These are phyloP conservation scores for Maudiozyma saulgeensis DNA, from an alignment of 805 yeast species.

Conservation along the genomic window DNA sequence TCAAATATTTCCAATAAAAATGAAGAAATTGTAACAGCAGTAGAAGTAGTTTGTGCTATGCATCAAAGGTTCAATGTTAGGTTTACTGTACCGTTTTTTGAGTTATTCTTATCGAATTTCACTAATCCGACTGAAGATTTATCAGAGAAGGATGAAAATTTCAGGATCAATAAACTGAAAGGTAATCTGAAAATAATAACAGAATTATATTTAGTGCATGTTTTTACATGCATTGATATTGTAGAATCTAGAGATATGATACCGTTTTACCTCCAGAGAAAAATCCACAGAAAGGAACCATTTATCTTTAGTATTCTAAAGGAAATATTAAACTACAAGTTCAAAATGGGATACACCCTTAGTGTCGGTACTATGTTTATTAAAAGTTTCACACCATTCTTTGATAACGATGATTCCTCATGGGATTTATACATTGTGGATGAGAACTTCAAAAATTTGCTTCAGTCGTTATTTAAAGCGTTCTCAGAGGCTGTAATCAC, in stretches of 20 bases:
- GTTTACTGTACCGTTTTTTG: slow-evolving; percentile 44
- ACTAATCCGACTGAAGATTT: slow-evolving; percentile 24
- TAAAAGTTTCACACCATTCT: slow-evolving; percentile 35
- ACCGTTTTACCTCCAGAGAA: slow-evolving; percentile 36
- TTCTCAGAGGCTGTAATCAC: slow-evolving; percentile 37
- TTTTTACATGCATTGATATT: slow-evolving; percentile 41
- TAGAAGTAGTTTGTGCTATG: slow-evolving; percentile 58
- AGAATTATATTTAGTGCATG: slow-evolving; percentile 50
- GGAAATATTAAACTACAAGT: slow-evolving; percentile 36
- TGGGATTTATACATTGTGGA: slow-evolving; percentile 23
- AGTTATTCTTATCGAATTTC: slow-evolving; percentile 35
- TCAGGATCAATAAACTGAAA: slow-evolving; percentile 35
- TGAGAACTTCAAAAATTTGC: slow-evolving; percentile 15
- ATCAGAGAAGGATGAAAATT: slow-evolving; percentile 36
- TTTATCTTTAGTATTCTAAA: slow-evolving; percentile 36
- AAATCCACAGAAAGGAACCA: slow-evolving; percentile 30
- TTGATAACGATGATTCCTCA: slow-evolving; percentile 24
- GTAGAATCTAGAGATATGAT: slow-evolving; percentile 31
- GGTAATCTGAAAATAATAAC: slow-evolving; percentile 41
- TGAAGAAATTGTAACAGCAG: slow-evolving; percentile 53
- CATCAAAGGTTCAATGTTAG: slow-evolving; percentile 60
- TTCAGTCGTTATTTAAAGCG: slow-evolving; percentile 33
- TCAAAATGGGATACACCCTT: slow-evolving; percentile 29
- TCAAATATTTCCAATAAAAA: slow-evolving; percentile 37
- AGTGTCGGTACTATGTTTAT: slow-evolving; percentile 39